phyloP scores from a whole-genome alignment of 2,329 filamentous ascomycete genomes.

The Emericellopsis atlantica region DNA sequence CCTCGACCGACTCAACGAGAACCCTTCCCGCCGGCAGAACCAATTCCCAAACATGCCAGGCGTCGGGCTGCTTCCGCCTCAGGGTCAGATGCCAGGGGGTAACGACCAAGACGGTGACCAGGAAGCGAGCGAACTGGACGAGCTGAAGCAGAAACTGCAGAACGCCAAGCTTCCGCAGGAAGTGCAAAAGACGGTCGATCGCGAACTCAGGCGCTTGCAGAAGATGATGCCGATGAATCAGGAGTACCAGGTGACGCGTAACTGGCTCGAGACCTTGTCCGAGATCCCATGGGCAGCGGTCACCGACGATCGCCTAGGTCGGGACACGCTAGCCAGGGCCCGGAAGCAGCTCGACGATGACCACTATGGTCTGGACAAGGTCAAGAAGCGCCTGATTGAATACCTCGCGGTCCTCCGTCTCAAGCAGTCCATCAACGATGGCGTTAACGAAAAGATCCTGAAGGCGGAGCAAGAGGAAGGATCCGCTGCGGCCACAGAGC shows the following conservation, averaged over 20 bases:
- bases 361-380: conserved; percentile 91
- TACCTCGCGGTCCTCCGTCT: conserved; percentile 93
- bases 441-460: conserved; percentile 67
- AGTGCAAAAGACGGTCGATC: conserved; percentile 78
- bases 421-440: conserved; percentile 81
- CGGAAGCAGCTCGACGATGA: conserved; percentile 89
- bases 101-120: conserved; percentile 54
- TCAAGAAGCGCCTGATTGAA: conserved; percentile 91
- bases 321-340: conserved; percentile 65
- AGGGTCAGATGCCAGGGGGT: conserved; percentile 24
- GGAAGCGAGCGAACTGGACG: conserved; percentile 80
- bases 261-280: conserved; percentile 84
- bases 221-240: conserved; percentile 97
- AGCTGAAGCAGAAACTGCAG: conserved; percentile 78
- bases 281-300: conserved; percentile 86
- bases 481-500: conserved; percentile 8
- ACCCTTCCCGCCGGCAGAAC: conserved; percentile 19
- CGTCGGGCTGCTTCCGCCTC: conserved; percentile 19
- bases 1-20: conserved; percentile 36
- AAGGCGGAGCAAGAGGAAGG: conserved; percentile 47
- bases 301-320: conserved; percentile 77
- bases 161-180: conserved; percentile 72
- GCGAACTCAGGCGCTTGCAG: conserved; percentile 75
- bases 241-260: conserved; percentile 86
- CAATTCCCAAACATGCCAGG: conserved; percentile 23